phyloP scores from a whole-genome alignment of 257 asterid species.

The Ballota nigra region DNA sequence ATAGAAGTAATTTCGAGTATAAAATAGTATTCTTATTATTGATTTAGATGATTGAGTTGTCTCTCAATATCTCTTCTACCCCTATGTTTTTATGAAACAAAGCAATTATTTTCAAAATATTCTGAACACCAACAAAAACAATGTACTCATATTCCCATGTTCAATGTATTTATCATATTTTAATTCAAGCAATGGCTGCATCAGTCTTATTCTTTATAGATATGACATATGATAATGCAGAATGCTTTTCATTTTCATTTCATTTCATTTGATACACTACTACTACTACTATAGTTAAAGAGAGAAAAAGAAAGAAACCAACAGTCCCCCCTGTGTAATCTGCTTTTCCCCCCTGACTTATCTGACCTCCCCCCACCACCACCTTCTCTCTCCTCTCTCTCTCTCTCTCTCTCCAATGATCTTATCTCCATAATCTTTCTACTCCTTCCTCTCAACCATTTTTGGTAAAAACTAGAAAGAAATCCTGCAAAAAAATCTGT shows the following conservation, averaged over 20 bases:
- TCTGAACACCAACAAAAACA: no score
- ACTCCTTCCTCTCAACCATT: constrained; percentile 27
- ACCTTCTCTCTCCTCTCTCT: constrained; percentile 31
- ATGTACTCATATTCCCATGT: no score
- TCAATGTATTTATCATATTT: no score
- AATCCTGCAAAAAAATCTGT: constrained; percentile 31
- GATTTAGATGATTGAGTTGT: no score
- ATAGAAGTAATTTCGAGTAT: no score
- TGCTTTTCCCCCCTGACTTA: constrained; percentile 41
- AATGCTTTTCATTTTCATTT: constrained; percentile 19
- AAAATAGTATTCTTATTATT: no score
- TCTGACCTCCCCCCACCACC: constrained; percentile 58
- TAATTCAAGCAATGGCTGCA: background rate
- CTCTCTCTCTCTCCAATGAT: constrained; percentile 53
- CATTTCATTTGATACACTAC: background rate
- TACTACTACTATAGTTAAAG: constrained; percentile 13
- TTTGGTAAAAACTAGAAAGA: constrained; percentile 53
- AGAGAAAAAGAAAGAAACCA: constrained; percentile 30
- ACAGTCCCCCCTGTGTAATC: constrained; percentile 31
- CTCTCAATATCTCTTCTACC: no score
- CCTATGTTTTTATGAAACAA: no score
- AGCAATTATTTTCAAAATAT: no score
- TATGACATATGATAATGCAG: background rate
- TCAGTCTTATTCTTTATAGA: background rate
- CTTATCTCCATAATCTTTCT: constrained; percentile 52